A percentile compares a stretch with the other conserved stretches of the same genome.
These are phyloP conservation scores for Oenanthe javanica DNA, from an alignment of 140 eudicot genomes.

Conservation along the genomic window DNA sequence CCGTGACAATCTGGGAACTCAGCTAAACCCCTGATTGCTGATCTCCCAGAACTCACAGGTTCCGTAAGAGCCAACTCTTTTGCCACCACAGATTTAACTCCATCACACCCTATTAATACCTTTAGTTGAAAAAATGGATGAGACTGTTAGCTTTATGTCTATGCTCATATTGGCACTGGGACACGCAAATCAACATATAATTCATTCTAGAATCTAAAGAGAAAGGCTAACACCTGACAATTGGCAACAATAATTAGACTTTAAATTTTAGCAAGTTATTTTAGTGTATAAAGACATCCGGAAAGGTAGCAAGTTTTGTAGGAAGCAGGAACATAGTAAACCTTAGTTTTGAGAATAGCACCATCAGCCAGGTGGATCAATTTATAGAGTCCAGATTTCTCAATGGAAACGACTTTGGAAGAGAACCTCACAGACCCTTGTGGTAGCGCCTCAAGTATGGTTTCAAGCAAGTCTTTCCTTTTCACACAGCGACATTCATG, in stretches of 20 bases:
- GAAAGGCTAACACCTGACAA: not conserved
- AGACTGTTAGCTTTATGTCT: not conserved
- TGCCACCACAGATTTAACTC: conserved; percentile 64
- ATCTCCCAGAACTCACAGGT: conserved; percentile 52
- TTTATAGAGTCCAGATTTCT: conserved; percentile 43
- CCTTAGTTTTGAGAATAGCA: conserved; percentile 56
- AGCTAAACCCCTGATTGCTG: conserved; percentile 69
- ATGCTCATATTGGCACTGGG: not conserved
- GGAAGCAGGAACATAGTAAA: conserved; percentile 2
- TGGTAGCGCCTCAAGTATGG: conserved; percentile 50
- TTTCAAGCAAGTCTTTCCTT: conserved; percentile 55
- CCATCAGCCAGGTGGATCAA: conserved; percentile 70
- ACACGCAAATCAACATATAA: not conserved
- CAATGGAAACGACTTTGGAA: conserved; percentile 52
- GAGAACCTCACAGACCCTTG: conserved; percentile 53
- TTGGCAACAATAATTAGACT: not conserved
- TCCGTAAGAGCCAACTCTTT: conserved; percentile 56
- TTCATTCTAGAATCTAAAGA: not conserved
- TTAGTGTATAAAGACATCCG: not conserved
- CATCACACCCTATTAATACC: conserved; percentile 86
- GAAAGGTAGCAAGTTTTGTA: not conserved
- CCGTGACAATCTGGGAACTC: conserved; percentile 58
- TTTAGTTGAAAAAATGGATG: conserved; percentile 8
- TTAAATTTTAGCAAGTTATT: not conserved
- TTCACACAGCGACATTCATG: conserved; percentile 59